Evolutionary conservation across 148 eudicot species (phyloP), one percentile per base, ranked within the genome.

Genomic region (Rhododendron kiyosumense): DNA sequence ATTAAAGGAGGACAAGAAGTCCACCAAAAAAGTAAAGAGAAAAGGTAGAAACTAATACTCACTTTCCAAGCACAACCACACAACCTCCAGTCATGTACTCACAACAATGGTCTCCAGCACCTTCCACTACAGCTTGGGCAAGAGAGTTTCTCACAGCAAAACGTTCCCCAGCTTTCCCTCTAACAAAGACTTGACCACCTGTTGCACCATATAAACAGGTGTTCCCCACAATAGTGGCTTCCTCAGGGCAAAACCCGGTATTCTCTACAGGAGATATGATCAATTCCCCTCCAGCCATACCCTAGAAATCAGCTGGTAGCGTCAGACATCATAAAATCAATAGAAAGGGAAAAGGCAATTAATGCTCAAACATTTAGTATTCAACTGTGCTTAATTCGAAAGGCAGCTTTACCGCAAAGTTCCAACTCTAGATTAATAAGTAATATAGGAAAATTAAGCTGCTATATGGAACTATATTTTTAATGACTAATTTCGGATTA

Each of bases 71-170:
- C 69, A 94, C 91, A 8, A 97, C 95, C 51, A 97, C 96, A 87
- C 98, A 95, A 84, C 99, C 99, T 8, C 99, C 99, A 79, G 99
- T 97, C 99, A 97, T 97, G 92, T 97, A 97, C 86, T 95, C 99
- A 86, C 98, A 95, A 83, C 98, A 93, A 85, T 97, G 98, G 86
- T 97, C 99, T 73, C 99, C 98, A 49, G 98, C 88, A 52, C 99
- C 99, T 92, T 97, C 99, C 4, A 97, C 96, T 59, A 97, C 98
- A 11, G 99, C 98, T 91, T 95, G 87, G 84, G 98, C 96, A 83
- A 95, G 98, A 26, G 98, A 97, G 90, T 97, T 97, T 87, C 99
- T 90, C 38, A 97, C 99, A 52, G 99, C 99, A 91, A 97, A 97
- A 78, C 99, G 98, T 91, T 97, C 99, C 83, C 98, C 99, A 32